These are phyloP conservation scores for Alectoria sarmentosa DNA, from an alignment of 495 filamentous ascomycete genomes.

Conservation along the genomic window DNA sequence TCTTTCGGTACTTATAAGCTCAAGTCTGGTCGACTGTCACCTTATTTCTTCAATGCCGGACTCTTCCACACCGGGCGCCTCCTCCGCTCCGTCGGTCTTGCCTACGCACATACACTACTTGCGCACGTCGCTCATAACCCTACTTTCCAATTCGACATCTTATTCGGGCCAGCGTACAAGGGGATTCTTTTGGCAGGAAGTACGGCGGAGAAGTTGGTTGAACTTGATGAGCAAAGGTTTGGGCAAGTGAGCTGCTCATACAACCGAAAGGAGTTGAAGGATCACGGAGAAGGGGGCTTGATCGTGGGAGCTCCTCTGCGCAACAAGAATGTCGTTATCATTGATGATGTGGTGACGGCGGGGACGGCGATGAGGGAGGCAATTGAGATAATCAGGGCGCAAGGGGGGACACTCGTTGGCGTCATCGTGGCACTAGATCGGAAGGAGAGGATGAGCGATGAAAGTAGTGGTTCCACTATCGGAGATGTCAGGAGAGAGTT, in stretches of 20 bases:
- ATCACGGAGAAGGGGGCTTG: constrained; percentile 86
- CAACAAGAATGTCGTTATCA: constrained; percentile 77
- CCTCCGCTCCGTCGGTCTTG: constrained; percentile 62
- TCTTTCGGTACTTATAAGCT: constrained; percentile 84
- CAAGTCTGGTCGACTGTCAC: constrained; percentile 86
- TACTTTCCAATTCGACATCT: constrained; percentile 34
- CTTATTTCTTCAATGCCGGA: constrained; percentile 98
- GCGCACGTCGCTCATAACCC: constrained; percentile 33
- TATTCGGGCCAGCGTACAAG: constrained; percentile 85
- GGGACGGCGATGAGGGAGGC: constrained; percentile 91
- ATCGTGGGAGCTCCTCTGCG: constrained; percentile 81
- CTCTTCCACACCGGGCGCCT: constrained; percentile 72
- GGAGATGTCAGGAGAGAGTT: constrained; percentile 68
- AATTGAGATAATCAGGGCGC: constrained; percentile 68
- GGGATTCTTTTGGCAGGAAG: constrained; percentile 81
- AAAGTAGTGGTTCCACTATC: constrained; percentile 60
- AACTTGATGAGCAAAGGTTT: constrained; percentile 49
- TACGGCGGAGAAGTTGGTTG: constrained; percentile 60
- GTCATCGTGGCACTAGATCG: constrained; percentile 85
- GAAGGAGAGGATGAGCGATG: constrained; percentile 64
- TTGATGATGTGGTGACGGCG: constrained; percentile 94
- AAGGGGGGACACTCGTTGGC: constrained; percentile 76
- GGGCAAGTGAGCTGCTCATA: constrained; percentile 68
- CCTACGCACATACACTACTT: constrained; percentile 70
- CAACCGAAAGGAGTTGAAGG: constrained; percentile 93